These are phyloP conservation scores for Epichloe typhina DNA, from an alignment of 2,329 filamentous ascomycete genomes.

Conservation along the genomic window DNA sequence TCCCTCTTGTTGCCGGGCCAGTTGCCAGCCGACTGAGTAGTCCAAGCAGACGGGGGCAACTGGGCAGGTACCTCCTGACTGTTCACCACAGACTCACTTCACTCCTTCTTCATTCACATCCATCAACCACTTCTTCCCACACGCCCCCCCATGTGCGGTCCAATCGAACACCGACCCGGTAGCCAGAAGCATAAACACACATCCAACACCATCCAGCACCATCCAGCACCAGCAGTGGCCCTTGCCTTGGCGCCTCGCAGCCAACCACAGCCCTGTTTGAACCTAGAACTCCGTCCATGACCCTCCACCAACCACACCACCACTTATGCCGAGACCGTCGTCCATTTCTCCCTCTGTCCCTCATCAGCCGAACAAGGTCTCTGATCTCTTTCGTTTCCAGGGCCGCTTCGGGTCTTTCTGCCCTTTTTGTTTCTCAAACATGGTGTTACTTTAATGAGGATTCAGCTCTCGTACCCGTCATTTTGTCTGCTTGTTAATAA, in stretches of 20 bases:
- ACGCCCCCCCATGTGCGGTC: constrained; percentile 3
- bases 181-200: constrained; percentile 7
- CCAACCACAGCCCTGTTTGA: constrained; percentile 11
- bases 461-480: constrained; percentile 1
- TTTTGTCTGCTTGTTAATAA: constrained; percentile 1
- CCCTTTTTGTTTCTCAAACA: constrained; percentile 11
- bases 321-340: constrained; percentile 11
- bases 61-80: not conserved
- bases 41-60: not conserved
- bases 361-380: constrained; percentile 10
- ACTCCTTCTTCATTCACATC: constrained; percentile 5
- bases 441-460: constrained; percentile 11
- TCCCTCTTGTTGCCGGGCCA: constrained; percentile 1
- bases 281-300: constrained; percentile 10
- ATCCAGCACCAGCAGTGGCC: constrained; percentile 8
- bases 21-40: constrained; percentile 1
- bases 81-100: constrained; percentile 5
- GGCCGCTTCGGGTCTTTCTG: constrained; percentile 5
- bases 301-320: constrained; percentile 9
- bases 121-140: constrained; percentile 1
- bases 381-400: constrained; percentile 7
- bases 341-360: constrained; percentile 8
- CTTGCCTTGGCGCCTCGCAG: constrained; percentile 7
- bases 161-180: constrained; percentile 6
- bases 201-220: constrained; percentile 6